phyloP scores from a whole-genome alignment of 345 rosid species.

The Gossypium herbaceum region DNA sequence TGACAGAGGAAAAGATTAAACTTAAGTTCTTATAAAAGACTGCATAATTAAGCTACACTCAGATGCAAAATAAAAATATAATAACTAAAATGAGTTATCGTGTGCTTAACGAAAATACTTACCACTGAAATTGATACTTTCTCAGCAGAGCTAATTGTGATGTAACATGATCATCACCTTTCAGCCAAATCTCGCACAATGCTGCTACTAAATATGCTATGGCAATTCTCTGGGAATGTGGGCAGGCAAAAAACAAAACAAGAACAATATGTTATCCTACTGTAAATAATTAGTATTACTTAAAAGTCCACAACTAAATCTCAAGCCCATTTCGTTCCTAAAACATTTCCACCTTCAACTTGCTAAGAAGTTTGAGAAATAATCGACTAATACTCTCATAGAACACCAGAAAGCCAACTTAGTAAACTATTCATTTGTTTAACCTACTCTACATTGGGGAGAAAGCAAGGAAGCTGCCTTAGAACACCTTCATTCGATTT shows the following conservation, averaged over 20 bases:
- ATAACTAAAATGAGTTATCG: background rate
- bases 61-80: background rate
- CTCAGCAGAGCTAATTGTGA: constrained; percentile 40
- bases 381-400: background rate
- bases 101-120: constrained; percentile 15
- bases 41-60: background rate
- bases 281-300: background rate
- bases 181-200: constrained; percentile 83
- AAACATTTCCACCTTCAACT: background rate
- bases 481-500: background rate
- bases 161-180: constrained; percentile 37
- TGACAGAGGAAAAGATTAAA: background rate
- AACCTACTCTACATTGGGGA: background rate
- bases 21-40: background rate
- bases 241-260: background rate
- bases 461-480: background rate
- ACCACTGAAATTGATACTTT: constrained; percentile 66
- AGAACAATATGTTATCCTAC: constrained; percentile 12
- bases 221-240: constrained; percentile 65
- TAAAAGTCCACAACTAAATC: background rate
- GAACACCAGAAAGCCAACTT: background rate
- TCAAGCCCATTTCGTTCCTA: background rate
- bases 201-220: constrained; percentile 65
- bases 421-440: background rate
- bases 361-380: constrained; percentile 1